phyloP scores from a whole-genome alignment of 768 basidiomycete genomes.

The Lyophyllum atratum region DNA sequence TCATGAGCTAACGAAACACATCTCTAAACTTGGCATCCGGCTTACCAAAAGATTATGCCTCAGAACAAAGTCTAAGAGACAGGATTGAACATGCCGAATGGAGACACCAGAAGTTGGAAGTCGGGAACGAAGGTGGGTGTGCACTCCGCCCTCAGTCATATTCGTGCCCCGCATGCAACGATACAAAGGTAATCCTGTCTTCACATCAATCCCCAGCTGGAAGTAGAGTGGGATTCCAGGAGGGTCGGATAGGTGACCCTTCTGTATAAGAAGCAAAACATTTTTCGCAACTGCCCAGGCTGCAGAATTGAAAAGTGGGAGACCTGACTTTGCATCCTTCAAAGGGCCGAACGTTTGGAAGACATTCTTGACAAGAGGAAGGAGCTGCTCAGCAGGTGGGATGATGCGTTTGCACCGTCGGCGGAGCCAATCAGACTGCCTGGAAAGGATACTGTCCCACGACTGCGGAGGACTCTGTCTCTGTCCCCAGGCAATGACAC shows the following conservation, averaged over 20 bases:
- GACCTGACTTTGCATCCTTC: conserved; percentile 27
- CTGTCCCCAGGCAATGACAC: conserved; percentile 21
- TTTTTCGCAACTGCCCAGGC: conserved; percentile 32
- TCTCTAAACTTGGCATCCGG: neutral
- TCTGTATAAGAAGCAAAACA: conserved; percentile 26
- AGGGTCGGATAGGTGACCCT: conserved; percentile 32
- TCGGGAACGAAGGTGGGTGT: conserved; percentile 26
- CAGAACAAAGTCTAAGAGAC: conserved; percentile 24
- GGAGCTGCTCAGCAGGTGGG: conserved; percentile 32
- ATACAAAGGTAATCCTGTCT: conserved; percentile 26
- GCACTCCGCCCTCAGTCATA: conserved; percentile 35
- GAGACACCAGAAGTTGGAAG: conserved; percentile 25
- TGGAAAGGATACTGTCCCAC: conserved; percentile 13
- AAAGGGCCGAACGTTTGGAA: conserved; percentile 35
- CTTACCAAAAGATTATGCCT: conserved; percentile 23
- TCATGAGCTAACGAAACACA: neutral
- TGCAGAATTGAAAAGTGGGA: conserved; percentile 29
- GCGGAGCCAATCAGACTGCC: conserved; percentile 25
- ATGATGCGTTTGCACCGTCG: conserved; percentile 26
- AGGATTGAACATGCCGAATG: conserved; percentile 19
- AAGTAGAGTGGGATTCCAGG: conserved; percentile 29
- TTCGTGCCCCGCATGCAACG: conserved; percentile 33
- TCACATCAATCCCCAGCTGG: conserved; percentile 16
- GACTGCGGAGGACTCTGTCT: neutral
- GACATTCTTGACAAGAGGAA: conserved; percentile 24